Base-by-base conservation (phyloP, 495 filamentous ascomycete species). In the Amniculicola lignicola region DNA sequence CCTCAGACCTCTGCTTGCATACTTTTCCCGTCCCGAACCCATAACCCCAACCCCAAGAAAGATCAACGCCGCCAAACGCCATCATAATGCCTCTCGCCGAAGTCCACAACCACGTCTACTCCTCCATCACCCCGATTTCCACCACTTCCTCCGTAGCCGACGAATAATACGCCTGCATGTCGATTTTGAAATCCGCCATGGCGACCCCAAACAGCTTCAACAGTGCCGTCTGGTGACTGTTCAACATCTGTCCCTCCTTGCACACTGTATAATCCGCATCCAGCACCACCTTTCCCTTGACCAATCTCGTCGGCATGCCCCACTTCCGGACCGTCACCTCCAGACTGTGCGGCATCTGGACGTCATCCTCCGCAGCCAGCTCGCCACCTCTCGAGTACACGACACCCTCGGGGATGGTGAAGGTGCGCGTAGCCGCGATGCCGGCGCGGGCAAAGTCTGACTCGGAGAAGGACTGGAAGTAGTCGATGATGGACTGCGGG, bases 131-230 rank as follows among this genome's bases (percentile, higher is more conserved):
- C 51, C 69, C 69, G 6, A 86, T 69, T 62, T 79, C 82, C 1
- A 74, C 85, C 21, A 87, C 80, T 54, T 80, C 69, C 36, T 77
- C 72, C n/a, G 70, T 77, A 0, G 74, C 77, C 4, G 80, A 75
- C 56, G 72, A 82, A 82, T 85, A 89, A 57, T 86, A 86, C 60
- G 89, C 90, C 69, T 87, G 75, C 51, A 95, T 69, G 59, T 80
- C 71, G 19, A 98, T 82, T 59, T 75, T 80, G 73, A 98, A 98
- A 75, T 96, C 92, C 51, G 90, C 84, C 69, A 88, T 85, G 31
- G 83, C 84, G 21, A 94, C 79, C 47, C 89, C 87, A 74, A 98
- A 97, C 68, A 95, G 78, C 82, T 98, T 98, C 71, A 98, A 69
- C 66, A 98, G 70, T 44, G 87, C 83, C 58, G 92, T 96, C 78